A percentile compares a stretch with the other conserved stretches of the same genome.
phyloP scores from a whole-genome alignment of 768 basidiomycete genomes.

The Clitopilus passeckerianus region DNA sequence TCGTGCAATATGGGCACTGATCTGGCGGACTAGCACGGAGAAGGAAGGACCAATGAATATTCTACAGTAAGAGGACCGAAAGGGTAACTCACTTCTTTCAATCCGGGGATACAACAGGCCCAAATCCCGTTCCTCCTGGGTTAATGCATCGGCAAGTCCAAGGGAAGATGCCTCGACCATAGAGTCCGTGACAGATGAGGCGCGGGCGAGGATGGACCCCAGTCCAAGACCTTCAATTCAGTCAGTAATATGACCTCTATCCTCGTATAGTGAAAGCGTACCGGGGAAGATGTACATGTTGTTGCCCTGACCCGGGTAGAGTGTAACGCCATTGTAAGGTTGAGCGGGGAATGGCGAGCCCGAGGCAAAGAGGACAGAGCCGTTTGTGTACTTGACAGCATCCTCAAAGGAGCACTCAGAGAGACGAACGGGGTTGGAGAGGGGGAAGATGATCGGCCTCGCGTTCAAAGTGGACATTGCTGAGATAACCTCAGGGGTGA shows the following conservation, averaged over 20 bases:
- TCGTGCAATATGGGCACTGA: slow-evolving; percentile 69
- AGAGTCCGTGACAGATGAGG: slow-evolving; percentile 66
- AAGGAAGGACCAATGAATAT: slow-evolving; percentile 4
- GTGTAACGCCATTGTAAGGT: slow-evolving; percentile 44
- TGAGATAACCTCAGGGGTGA: slow-evolving; percentile 64
- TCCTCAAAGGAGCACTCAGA: slow-evolving; percentile 80
- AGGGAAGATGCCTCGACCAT: slow-evolving; percentile 90
- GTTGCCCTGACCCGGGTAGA: slow-evolving; percentile 88
- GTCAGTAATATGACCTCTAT: neutral
- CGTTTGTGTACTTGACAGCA: slow-evolving; percentile 66
- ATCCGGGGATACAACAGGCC: slow-evolving; percentile 82
- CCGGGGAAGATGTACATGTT: slow-evolving; percentile 89
- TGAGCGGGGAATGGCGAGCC: slow-evolving; percentile 81
- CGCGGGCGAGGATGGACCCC: slow-evolving; percentile 68
- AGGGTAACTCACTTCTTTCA: slow-evolving; percentile 48
- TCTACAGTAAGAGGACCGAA: neutral
- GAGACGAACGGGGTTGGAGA: slow-evolving; percentile 83
- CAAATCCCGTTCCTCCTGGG: slow-evolving; percentile 54
- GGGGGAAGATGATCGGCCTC: slow-evolving; percentile 87
- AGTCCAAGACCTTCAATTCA: slow-evolving; percentile 62
- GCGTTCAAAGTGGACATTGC: slow-evolving; percentile 77
- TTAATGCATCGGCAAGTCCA: slow-evolving; percentile 73
- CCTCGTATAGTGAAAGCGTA: slow-evolving; percentile 13
- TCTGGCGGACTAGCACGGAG: slow-evolving; percentile 58
- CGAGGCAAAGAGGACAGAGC: slow-evolving; percentile 78